Conservation (phyloP, 139 green algal genomes). For the Auxenochlorella pyrenoidosa region DNA sequence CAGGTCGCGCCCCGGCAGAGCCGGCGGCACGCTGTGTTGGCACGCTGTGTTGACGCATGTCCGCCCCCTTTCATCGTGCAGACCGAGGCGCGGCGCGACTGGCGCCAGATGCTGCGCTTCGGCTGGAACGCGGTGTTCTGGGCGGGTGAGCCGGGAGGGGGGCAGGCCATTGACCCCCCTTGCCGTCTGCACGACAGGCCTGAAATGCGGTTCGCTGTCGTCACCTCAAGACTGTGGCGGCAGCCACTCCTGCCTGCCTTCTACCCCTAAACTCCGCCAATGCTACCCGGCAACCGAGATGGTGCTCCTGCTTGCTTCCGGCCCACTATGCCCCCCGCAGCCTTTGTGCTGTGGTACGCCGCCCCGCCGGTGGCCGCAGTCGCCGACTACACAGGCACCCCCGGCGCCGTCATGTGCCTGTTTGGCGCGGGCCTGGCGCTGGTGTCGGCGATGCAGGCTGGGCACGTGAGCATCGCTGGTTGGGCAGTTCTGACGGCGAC, state of each 20-base stretch:
- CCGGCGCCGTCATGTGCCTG: conserved; percentile 37
- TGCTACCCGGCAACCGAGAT: not conserved
- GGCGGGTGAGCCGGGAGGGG: conserved; percentile 21
- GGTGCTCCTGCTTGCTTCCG: too few relatives aligned
- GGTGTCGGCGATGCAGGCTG: conserved; percentile 23
- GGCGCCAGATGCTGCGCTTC: conserved; percentile 36
- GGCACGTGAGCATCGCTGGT: conserved; percentile 8
- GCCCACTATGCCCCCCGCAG: too few relatives aligned
- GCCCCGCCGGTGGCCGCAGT: conserved; percentile 19
- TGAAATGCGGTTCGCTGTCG: not conserved
- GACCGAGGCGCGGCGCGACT: conserved; percentile 32
- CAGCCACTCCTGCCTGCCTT: not conserved
- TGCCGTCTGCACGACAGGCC: not conserved
- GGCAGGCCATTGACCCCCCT: not conserved
- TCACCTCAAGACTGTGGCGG: not conserved
- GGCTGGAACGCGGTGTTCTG: conserved; percentile 49
- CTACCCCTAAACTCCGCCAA: too few relatives aligned
- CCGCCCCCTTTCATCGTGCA: not conserved
- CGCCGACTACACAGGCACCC: conserved; percentile 25
- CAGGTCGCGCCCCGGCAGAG: too few relatives aligned
- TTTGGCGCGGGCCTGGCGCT: conserved; percentile 37
- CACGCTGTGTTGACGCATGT: too few relatives aligned
- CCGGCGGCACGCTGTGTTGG: too few relatives aligned
- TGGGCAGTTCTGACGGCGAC: too few relatives aligned
- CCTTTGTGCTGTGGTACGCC: conserved; percentile 51